Base-by-base conservation (phyloP, 805 yeast genomes). In the Barnettozyma botsteinii region DNA sequence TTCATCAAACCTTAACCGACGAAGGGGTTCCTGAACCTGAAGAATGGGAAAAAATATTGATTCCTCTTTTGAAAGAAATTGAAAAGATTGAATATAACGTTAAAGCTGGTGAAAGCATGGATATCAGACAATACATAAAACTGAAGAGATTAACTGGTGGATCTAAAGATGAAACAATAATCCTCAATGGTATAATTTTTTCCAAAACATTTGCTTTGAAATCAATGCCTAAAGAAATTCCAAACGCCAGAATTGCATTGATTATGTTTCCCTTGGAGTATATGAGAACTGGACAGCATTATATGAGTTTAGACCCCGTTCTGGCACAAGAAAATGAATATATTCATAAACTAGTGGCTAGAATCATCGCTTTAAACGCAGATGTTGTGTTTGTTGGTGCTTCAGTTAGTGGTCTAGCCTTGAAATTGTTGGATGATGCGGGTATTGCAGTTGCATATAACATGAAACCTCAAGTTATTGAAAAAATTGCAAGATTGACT, bases 251-350 rank as follows among this genome's bases (percentile, higher is more conserved):
- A 40, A 83, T 93, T 29, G 77, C 91, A 43, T 67, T 94, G 14
- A 70, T 93, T 6, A 81, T 88, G 69, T 93, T 93, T 53, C 96
- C 97, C 0, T 64, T 93, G 20, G 98, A 89, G 55, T 93, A 87
- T 50, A 68, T 79, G 43, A 78, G 81, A 45, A 79, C 77, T 30
- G 86, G 82, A 39, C 87, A 83, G 48, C 85, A 79, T 46, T 82
- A 87, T 43, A 77, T 87, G 60, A 84, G 95, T 54, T 65, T 89
- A 41, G 84, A 86, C 42, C 84, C 94, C 1, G 81, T 91, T 1
- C 67, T 86, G 36, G 84, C 91, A 0, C 98, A 93, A 56, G 97
- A 91, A 55, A 67, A 75, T 35, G 96, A 91, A 50, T 91, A 82
- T 53, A 69, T 93, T 33, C 75, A 80, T 40, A 89, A 87, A 52